phyloP scores from a whole-genome alignment of 371 early-diverging fungal species.

The Rhizopus microsporus region DNA sequence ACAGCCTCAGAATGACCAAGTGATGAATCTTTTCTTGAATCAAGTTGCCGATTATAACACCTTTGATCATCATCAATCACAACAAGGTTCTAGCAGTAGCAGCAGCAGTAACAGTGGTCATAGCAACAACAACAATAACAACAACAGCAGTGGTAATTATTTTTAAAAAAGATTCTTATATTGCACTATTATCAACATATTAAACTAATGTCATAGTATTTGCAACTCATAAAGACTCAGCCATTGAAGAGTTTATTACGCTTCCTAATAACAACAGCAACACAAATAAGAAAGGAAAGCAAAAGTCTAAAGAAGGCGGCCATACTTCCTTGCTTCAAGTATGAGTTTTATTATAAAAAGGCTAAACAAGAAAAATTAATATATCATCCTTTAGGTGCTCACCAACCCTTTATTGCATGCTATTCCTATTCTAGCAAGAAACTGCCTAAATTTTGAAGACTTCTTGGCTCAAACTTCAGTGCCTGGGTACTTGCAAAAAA shows the following conservation, averaged over 20 bases:
- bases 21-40: conserved; percentile 43
- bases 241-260: conserved; percentile 9
- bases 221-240: background rate
- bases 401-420: conserved; percentile 55
- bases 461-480: conserved; percentile 47
- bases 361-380: background rate
- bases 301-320: conserved; percentile 26
- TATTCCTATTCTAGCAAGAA: conserved; percentile 52
- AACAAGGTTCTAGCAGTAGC: conserved; percentile 1
- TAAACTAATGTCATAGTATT: background rate
- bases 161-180: background rate
- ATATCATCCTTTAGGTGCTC: conserved; percentile 29
- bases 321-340: conserved; percentile 33
- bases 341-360: conserved; percentile 3
- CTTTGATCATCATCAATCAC: conserved; percentile 18
- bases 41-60: conserved; percentile 37
- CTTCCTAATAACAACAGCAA: background rate
- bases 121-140: conserved; percentile 3
- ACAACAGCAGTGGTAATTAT: background rate
- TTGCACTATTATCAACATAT: too few relatives aligned
- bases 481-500: conserved; percentile 31
- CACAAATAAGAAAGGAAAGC: conserved; percentile 23
- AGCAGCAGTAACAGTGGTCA: background rate
- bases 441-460: conserved; percentile 51
- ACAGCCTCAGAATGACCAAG: conserved; percentile 23